Evolutionary conservation across 2,329 filamentous ascomycete genomes (phyloP).

Genomic region (Xylariales sp.): DNA sequence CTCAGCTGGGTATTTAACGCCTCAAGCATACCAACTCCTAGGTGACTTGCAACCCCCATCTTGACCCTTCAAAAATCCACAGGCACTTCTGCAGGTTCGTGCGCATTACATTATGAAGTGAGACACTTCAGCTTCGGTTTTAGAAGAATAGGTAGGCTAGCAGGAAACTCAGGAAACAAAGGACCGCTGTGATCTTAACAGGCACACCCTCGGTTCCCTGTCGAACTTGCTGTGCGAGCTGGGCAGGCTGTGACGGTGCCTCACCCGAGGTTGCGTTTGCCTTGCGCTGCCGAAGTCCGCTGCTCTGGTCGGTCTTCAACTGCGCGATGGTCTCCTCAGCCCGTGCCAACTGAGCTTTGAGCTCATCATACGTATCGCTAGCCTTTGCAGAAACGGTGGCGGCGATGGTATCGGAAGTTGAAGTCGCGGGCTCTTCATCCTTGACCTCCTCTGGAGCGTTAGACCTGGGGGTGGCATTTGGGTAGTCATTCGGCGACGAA

Average conservation of each 20-base stretch:
- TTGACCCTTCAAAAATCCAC: no score
- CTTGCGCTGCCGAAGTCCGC: conserved; percentile 78
- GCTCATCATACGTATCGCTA: conserved; percentile 47
- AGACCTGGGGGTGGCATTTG: conserved; percentile 21
- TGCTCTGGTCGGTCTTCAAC: conserved; percentile 62
- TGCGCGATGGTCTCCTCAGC: conserved; percentile 69
- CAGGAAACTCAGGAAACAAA: conserved; percentile 88
- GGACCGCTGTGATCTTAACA: conserved; percentile 74
- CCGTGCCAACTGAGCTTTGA: conserved; percentile 69
- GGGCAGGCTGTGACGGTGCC: conserved; percentile 41
- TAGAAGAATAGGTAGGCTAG: conserved; percentile 97
- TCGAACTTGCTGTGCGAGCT: conserved; percentile 50
- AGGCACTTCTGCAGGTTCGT: no score
- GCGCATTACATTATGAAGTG: no score
- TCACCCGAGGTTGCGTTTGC: conserved; percentile 41
- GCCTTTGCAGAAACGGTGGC: conserved; percentile 42
- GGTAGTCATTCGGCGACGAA: conserved; percentile 36
- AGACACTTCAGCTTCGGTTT: no score
- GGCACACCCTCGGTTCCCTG: conserved; percentile 73
- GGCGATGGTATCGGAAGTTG: conserved; percentile 26
- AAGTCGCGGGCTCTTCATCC: conserved; percentile 23
- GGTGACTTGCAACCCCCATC: no score
- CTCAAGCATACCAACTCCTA: no score
- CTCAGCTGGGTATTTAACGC: no score
- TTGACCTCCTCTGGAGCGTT: conserved; percentile 28